Evolutionary conservation across 768 basidiomycete genomes (phyloP), one percentile per base, ranked within the genome.

Genomic region (Austroboletus festivus): DNA sequence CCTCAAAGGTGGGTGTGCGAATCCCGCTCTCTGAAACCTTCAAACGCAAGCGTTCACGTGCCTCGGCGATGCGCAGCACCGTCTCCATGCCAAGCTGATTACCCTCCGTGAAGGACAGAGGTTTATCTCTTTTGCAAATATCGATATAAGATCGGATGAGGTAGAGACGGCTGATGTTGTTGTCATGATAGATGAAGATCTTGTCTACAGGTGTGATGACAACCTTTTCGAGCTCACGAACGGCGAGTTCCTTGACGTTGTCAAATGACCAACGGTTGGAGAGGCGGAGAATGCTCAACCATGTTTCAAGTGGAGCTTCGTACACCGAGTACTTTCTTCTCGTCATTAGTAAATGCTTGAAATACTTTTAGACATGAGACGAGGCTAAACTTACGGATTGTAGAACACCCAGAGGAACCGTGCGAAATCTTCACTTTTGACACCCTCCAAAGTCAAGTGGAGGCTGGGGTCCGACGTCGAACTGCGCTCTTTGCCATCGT

Each of bases 331-430:
- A 83, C 28, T 70, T 71, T 1, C 83, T 86, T 38, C 33, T 6
- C 7, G 18, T 26, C 51, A 35, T 45, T 8, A 50, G 31, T 21
- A 22, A 30, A 33, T 18, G 23, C 31, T 24, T 18, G 13, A 26
- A 18, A 0, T 19, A 4, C 31, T 6, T 1, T 28, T 8, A 38
- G 13, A 35, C 18, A 19, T 10, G 12, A 13, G n/a, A n/a, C n/a
- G n/a, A n/a, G n/a, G n/a, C n/a, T n/a, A 2, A 12, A 21, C 43
- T 34, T 47, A 83, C 83, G 69, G 66, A 18, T 82, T 77, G 18
- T 85, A 85, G 52, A 83, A 81, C 0, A 84, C 73, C 78, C 78
- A 82, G 0, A 82, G 48, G 1, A 85, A 73, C 0, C 71, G 69
- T 0, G 70, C 69, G 38, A 84, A 81, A 0, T 82, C 80, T 0